phyloP scores from a whole-genome alignment of 805 yeast genomes.

The Jamesozyma spencerorum region DNA sequence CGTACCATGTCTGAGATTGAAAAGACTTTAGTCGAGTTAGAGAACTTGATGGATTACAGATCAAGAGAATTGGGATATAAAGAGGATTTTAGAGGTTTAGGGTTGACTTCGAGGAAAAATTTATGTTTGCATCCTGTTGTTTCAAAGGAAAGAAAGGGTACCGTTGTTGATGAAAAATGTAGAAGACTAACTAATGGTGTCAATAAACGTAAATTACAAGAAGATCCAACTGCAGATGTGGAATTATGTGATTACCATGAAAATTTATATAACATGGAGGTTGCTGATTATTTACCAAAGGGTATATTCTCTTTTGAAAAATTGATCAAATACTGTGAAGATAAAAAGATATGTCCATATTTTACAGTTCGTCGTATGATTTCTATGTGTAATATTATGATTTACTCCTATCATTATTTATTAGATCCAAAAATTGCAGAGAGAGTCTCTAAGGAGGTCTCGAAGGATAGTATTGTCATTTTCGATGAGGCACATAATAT shows the following conservation, averaged over 20 bases:
- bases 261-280: conserved; percentile 75
- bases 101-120: conserved; percentile 89
- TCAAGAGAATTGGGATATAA: conserved; percentile 71
- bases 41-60: conserved; percentile 79
- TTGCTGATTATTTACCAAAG: conserved; percentile 77
- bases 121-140: conserved; percentile 85
- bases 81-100: conserved; percentile 90
- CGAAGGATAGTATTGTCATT: conserved; percentile 86
- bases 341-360: conserved; percentile 83
- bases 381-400: conserved; percentile 83
- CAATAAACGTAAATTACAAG: conserved; percentile 55
- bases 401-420: conserved; percentile 92
- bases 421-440: conserved; percentile 96
- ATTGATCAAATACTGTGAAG: conserved; percentile 65
- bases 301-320: conserved; percentile 95
- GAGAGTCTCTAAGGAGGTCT: conserved; percentile 82
- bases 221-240: conserved; percentile 46
- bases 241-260: conserved; percentile 84
- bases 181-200: conserved; percentile 91
- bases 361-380: conserved; percentile 98
- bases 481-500: conserved; percentile 99
- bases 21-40: conserved; percentile 87
- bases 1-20: conserved; percentile 99
- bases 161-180: conserved; percentile 91
- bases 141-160: conserved; percentile 80